phyloP scores from a whole-genome alignment of 352 stramenopile species.

The Globisporangium irregulare region DNA sequence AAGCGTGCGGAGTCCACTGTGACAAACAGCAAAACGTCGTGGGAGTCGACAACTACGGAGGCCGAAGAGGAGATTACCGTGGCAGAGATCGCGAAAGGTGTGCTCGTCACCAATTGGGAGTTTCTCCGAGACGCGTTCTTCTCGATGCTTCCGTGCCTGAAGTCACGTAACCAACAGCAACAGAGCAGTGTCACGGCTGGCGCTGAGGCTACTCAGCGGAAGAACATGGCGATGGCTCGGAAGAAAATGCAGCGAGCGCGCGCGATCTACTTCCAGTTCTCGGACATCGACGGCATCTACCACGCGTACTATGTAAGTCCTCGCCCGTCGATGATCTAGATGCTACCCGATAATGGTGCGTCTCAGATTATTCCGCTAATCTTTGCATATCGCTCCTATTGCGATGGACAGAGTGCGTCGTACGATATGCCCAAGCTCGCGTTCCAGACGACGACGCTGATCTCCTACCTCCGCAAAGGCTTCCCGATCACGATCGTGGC shows the following conservation, averaged over 20 bases:
- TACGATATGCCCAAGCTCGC: constrained; percentile 47
- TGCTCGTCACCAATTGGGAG: constrained; percentile 14
- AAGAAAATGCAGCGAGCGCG: constrained; percentile 13
- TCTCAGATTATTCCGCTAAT: no score
- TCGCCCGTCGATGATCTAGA: neutral
- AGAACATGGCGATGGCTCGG: neutral
- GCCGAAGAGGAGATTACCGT: constrained; percentile 16
- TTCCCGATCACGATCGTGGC: constrained; percentile 38
- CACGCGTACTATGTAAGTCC: constrained; percentile 22
- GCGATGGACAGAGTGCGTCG: constrained; percentile 25
- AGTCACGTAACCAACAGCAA: neutral
- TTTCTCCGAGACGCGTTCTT: constrained; percentile 1
- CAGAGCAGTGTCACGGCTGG: neutral
- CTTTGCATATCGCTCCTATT: neutral
- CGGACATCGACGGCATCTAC: constrained; percentile 19
- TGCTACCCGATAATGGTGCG: neutral
- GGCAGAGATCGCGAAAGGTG: constrained; percentile 14
- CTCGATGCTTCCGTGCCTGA: neutral
- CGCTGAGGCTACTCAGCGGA: neutral
- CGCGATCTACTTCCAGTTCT: constrained; percentile 19
- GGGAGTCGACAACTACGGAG: constrained; percentile 8
- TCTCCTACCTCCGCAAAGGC: constrained; percentile 39
- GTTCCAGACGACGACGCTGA: constrained; percentile 43
- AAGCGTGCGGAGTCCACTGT: neutral
- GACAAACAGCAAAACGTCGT: neutral